Conservation (phyloP, 1,139 yeast genomes). For the Yamadazyma kanchanaburiensis region DNA sequence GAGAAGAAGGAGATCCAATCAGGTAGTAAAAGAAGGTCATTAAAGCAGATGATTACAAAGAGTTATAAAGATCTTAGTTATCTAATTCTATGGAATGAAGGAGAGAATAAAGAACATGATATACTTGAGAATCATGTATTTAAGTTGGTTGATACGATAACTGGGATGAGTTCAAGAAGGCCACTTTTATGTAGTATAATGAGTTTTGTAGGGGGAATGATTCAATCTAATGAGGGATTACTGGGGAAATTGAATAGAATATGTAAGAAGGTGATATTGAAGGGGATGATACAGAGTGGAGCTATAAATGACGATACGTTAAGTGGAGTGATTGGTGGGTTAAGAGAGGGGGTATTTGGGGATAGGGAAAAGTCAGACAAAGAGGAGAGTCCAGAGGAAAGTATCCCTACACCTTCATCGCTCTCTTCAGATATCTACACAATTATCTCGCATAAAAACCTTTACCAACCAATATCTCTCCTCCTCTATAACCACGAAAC, state of each 20-base stretch:
- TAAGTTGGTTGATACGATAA: constrained; percentile 24
- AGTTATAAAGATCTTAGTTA: constrained; percentile 14
- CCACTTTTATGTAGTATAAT: constrained; percentile 24
- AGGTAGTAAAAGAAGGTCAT: neutral
- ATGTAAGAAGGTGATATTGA: constrained; percentile 13
- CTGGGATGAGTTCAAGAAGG: constrained; percentile 24
- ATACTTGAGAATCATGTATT: constrained; percentile 7
- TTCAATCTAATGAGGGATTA: constrained; percentile 13
- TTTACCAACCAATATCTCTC: neutral
- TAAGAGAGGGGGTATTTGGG: constrained; percentile 21
- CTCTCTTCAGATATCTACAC: neutral
- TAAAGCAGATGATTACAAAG: constrained; percentile 5
- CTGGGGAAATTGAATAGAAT: constrained; percentile 17
- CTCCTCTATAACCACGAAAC: neutral
- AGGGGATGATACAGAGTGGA: constrained; percentile 12
- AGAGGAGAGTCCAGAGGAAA: constrained; percentile 1
- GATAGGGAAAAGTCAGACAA: constrained; percentile 7
- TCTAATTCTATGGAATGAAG: constrained; percentile 9
- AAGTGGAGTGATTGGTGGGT: constrained; percentile 16
- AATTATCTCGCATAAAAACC: neutral
- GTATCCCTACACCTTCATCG: too few relatives aligned
- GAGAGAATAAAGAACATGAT: constrained; percentile 4
- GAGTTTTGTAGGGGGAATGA: constrained; percentile 8
- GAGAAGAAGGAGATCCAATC: constrained; percentile 1
- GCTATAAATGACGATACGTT: constrained; percentile 16